Conservation (phyloP, 2,329 filamentous ascomycete genomes). For the Tolypocladium nubicola region DNA sequence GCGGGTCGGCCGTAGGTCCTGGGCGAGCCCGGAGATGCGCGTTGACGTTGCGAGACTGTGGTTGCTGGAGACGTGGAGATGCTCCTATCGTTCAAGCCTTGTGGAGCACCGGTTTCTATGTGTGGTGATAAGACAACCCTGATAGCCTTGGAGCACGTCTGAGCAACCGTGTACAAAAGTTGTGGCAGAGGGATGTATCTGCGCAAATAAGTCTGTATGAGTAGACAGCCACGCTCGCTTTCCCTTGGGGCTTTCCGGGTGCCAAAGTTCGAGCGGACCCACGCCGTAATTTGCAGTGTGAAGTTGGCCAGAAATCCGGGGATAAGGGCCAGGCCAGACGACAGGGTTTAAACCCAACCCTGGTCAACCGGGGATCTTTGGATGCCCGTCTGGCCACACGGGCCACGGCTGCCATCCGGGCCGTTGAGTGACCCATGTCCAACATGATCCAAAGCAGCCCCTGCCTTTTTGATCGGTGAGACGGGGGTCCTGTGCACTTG, state of each 20-base stretch:
- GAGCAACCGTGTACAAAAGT: background rate
- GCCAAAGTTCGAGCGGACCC: slow-evolving; percentile 10
- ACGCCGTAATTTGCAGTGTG: slow-evolving; percentile 5
- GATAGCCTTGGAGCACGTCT: background rate
- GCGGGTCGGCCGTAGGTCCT: slow-evolving; percentile 1
- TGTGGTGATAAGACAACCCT: background rate
- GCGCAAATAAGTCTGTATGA: background rate
- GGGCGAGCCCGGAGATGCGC: background rate
- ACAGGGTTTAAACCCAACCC: slow-evolving; percentile 14
- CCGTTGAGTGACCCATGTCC: slow-evolving; percentile 17
- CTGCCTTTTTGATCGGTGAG: background rate
- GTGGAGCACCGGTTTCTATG: background rate
- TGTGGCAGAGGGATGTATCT: background rate
- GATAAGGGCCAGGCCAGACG: slow-evolving; percentile 16
- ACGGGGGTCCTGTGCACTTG: background rate
- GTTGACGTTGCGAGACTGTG: background rate
- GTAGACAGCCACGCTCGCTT: background rate
- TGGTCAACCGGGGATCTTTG: slow-evolving; percentile 13
- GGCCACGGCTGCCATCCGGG: slow-evolving; percentile 19
- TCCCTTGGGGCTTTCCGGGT: slow-evolving; percentile 18
- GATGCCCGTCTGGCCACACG: slow-evolving; percentile 18
- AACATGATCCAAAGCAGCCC: background rate
- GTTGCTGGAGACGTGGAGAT: background rate
- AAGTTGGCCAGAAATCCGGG: slow-evolving; percentile 19
- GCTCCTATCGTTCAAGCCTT: background rate